Conservation (phyloP, 2,329 filamentous ascomycete genomes). For the Zymoseptoria pseudotritici region DNA sequence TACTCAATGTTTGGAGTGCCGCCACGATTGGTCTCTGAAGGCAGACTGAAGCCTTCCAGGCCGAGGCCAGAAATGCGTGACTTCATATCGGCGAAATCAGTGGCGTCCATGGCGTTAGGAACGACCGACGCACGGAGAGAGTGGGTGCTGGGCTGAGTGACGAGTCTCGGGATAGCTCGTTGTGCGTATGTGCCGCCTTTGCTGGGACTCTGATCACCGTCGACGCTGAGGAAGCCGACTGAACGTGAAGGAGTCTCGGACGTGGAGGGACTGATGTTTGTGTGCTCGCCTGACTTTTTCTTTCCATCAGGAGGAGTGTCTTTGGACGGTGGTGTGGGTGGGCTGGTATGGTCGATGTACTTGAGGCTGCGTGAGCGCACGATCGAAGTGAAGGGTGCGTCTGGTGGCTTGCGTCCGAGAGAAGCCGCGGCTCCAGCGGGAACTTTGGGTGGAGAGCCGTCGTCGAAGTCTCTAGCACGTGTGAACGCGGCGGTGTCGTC, state of each 20-base stretch:
- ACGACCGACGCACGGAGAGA: conserved; percentile 25
- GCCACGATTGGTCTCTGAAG: conserved; percentile 17
- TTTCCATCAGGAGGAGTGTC: conserved; percentile 35
- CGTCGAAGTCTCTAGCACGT: neutral
- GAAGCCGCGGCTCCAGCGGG: neutral
- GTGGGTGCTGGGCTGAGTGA: conserved; percentile 25
- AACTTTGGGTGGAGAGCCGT: neutral
- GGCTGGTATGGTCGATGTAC: conserved; percentile 21
- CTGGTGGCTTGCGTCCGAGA: neutral
- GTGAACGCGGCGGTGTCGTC: neutral
- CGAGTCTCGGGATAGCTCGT: conserved; percentile 17
- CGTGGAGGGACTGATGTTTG: conserved; percentile 2
- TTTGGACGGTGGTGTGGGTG: conserved; percentile 39
- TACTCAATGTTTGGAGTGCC: conserved; percentile 10
- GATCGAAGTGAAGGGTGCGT: conserved; percentile 1
- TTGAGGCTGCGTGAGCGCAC: conserved; percentile 23
- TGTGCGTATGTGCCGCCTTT: conserved; percentile 21
- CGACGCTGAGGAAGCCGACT: conserved; percentile 13
- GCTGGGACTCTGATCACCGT: conserved; percentile 16
- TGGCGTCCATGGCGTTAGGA: conserved; percentile 16
- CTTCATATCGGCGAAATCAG: conserved; percentile 23
- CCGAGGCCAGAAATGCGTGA: conserved; percentile 21
- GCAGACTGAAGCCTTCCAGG: conserved; percentile 25
- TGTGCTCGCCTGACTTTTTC: conserved; percentile 2
- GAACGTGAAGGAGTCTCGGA: conserved; percentile 11